phyloP scores from a whole-genome alignment of 352 stramenopile species.

The Lagenidium giganteum region DNA sequence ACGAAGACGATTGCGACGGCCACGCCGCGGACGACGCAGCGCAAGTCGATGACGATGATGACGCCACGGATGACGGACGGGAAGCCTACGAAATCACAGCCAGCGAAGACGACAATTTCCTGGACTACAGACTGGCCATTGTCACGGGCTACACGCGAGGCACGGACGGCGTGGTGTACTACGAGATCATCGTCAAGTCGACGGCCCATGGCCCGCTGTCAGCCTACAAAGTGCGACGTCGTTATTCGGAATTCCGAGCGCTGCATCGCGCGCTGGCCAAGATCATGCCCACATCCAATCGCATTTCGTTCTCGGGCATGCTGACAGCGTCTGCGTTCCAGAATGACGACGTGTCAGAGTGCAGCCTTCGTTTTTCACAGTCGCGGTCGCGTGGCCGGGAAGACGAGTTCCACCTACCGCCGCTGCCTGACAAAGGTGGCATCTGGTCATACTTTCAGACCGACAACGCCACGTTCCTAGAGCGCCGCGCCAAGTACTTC shows the following conservation, averaged over 20 bases:
- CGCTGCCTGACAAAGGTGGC: conserved; percentile 61
- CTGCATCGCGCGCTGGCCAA: conserved; percentile 44
- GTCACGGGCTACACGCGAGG: conserved; percentile 73
- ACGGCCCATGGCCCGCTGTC: conserved; percentile 59
- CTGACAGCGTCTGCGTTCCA: neutral
- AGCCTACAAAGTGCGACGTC: conserved; percentile 70
- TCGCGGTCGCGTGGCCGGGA: conserved; percentile 1
- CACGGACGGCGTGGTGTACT: conserved; percentile 71
- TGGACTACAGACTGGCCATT: conserved; percentile 55
- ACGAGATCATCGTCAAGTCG: conserved; percentile 71
- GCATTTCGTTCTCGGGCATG: conserved; percentile 2
- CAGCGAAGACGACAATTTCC: conserved; percentile 66
- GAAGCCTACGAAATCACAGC: conserved; percentile 17
- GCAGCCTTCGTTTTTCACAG: neutral
- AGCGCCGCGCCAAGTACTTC: conserved; percentile 60
- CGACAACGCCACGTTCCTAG: conserved; percentile 52
- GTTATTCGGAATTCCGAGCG: conserved; percentile 70
- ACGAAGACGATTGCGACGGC: conserved; percentile 1
- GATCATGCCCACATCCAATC: conserved; percentile 40
- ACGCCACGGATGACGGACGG: too few relatives aligned
- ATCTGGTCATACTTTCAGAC: conserved; percentile 72
- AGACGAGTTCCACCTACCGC: conserved; percentile 23
- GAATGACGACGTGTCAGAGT: conserved; percentile 3
- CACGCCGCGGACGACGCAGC: conserved; percentile 5
- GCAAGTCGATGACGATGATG: conserved; percentile 1